Evolutionary conservation across 257 asterid genomes (phyloP).

Genomic region (Osmanthus fragrans): DNA sequence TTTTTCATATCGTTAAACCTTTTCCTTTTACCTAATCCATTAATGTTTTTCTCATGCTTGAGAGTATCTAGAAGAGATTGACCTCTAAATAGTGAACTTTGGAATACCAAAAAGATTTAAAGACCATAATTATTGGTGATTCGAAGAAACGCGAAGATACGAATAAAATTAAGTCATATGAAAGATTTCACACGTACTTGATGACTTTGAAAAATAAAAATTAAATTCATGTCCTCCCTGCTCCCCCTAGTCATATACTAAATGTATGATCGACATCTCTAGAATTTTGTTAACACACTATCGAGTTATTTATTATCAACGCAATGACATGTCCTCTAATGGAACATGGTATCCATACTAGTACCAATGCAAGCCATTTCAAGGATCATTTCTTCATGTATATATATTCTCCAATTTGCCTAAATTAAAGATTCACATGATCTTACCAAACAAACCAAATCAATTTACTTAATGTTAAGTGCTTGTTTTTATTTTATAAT

Average conservation of each 20-base stretch:
- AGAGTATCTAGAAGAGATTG: not conserved
- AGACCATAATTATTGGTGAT: not conserved
- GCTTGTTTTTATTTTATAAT: not conserved
- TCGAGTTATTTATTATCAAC: no score
- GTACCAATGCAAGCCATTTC: no score
- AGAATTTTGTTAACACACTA: no score
- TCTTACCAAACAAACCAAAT: not conserved
- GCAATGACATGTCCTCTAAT: no score
- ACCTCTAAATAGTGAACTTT: not conserved
- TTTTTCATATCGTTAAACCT: not conserved
- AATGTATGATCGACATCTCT: no score
- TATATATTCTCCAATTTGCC: not conserved
- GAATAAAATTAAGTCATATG: not conserved
- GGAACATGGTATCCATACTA: no score
- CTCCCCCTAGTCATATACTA: no score
- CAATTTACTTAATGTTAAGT: not conserved
- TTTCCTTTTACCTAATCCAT: not conserved
- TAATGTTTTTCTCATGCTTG: not conserved
- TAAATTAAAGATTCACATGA: not conserved
- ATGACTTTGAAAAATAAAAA: not conserved
- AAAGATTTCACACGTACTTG: not conserved
- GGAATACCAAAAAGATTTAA: not conserved
- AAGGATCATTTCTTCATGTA: no score
- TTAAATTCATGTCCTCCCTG: no score
- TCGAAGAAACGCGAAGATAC: not conserved